A percentile compares a stretch with the other conserved stretches of the same genome.
These are phyloP conservation scores for Chaetothyriales sp. DNA, from an alignment of 2,329 filamentous ascomycete genomes.

Conservation along the genomic window DNA sequence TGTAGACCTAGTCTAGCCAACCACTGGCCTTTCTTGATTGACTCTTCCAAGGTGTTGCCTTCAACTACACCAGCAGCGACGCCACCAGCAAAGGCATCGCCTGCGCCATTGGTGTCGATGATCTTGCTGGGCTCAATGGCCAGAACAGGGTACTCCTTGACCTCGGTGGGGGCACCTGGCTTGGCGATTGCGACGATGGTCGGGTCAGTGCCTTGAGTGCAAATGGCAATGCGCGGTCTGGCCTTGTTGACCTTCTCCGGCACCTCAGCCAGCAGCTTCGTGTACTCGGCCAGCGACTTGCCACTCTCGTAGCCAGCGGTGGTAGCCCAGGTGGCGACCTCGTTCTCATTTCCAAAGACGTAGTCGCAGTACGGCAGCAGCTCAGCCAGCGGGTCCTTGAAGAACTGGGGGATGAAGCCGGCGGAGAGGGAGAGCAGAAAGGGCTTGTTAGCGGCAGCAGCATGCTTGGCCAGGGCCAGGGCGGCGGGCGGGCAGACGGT, in stretches of 20 bases:
- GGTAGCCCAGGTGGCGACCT: slow-evolving; percentile 76
- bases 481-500: slow-evolving; percentile 89
- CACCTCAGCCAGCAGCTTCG: slow-evolving; percentile 67
- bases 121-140: slow-evolving; percentile 63
- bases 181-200: slow-evolving; percentile 67
- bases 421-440: slow-evolving; percentile 87
- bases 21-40: slow-evolving; percentile 91
- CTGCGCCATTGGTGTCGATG: slow-evolving; percentile 91
- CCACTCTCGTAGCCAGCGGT: slow-evolving; percentile 59
- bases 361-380: slow-evolving; percentile 91
- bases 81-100: slow-evolving; percentile 90
- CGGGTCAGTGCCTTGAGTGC: slow-evolving; percentile 88
- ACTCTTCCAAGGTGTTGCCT: slow-evolving; percentile 62
- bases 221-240: slow-evolving; percentile 70
- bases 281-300: slow-evolving; percentile 51
- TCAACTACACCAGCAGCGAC: slow-evolving; percentile 80
- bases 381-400: slow-evolving; percentile 85
- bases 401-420: slow-evolving; percentile 92
- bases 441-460: slow-evolving; percentile 71
- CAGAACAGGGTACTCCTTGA: slow-evolving; percentile 69
- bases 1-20: slow-evolving; percentile 84
- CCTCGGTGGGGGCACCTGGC: slow-evolving; percentile 46
- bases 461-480: slow-evolving; percentile 76
- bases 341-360: slow-evolving; percentile 91
- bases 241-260: slow-evolving; percentile 73